Evolutionary conservation across 257 asterid genomes (phyloP).

Genomic region (Rubia yunnanensis): DNA sequence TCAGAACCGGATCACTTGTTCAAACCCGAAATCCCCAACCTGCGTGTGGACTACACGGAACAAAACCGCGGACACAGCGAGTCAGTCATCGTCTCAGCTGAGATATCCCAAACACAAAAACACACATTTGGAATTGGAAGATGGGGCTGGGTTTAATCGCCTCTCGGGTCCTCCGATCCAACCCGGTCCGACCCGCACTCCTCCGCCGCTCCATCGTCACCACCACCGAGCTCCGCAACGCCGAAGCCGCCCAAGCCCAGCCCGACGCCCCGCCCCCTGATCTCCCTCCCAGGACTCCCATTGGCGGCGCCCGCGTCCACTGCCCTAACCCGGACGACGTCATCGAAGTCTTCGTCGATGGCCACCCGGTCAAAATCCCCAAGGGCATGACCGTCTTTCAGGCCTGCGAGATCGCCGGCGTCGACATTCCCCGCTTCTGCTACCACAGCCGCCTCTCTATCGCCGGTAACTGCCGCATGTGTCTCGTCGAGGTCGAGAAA

Average conservation of each 20-base stretch:
- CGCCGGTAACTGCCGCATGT: slow-evolving; percentile 97
- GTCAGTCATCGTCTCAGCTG: slow-evolving; percentile 8
- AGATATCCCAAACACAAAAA: not conserved
- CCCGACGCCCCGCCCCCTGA: slow-evolving; percentile 27
- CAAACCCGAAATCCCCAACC: slow-evolving; percentile 4
- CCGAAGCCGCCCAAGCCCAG: slow-evolving; percentile 54
- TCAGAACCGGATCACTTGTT: slow-evolving; percentile 9
- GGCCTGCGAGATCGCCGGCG: slow-evolving; percentile 89
- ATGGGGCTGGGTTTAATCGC: slow-evolving; percentile 75
- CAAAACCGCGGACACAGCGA: not conserved
- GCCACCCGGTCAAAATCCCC: slow-evolving; percentile 79
- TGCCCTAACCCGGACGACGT: slow-evolving; percentile 80
- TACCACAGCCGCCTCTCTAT: slow-evolving; percentile 77
- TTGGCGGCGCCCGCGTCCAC: slow-evolving; percentile 71
- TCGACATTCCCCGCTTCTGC: slow-evolving; percentile 85
- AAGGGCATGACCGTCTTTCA: slow-evolving; percentile 94
- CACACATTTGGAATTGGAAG: not conserved
- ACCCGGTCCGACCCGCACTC: slow-evolving; percentile 19
- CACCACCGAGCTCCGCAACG: slow-evolving; percentile 69
- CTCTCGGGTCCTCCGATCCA: slow-evolving; percentile 62
- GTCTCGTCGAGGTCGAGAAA: slow-evolving; percentile 93
- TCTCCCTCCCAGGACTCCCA: slow-evolving; percentile 62
- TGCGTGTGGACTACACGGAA: slow-evolving; percentile 15
- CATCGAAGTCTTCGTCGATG: slow-evolving; percentile 89
- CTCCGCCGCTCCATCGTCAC: slow-evolving; percentile 68